A percentile compares a stretch with the other conserved stretches of the same genome.
Conservation (phyloP, 371 early-diverging fungal genomes). For the Mucor saturninus region DNA sequence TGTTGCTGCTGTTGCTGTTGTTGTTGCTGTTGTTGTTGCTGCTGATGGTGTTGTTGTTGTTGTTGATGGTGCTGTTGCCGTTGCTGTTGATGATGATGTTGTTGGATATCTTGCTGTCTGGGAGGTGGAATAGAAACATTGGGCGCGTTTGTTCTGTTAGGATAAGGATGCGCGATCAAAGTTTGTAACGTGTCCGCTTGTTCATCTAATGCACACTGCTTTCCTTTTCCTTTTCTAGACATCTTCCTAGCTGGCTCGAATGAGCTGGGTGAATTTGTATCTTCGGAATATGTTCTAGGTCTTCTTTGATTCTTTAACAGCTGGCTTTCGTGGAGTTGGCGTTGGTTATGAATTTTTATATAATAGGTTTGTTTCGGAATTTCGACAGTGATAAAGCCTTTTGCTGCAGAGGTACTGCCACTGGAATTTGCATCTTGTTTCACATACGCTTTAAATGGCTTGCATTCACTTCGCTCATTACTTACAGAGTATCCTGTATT, state of each 20-base stretch:
- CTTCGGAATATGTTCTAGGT: conserved; percentile 21
- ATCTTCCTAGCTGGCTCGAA: conserved; percentile 22
- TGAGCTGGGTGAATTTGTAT: conserved; percentile 5
- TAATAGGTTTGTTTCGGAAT: conserved; percentile 40
- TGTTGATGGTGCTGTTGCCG: conserved; percentile 9
- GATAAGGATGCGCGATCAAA: background rate
- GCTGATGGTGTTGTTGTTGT: background rate
- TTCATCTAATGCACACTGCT: conserved; percentile 4
- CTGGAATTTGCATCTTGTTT: conserved; percentile 1
- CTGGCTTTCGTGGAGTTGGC: conserved; percentile 33
- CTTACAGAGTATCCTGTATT: background rate
- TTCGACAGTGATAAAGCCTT: conserved; percentile 39
- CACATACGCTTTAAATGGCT: background rate
- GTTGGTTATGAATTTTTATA: conserved; percentile 44
- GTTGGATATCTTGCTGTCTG: conserved; percentile 17
- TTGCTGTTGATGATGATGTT: conserved; percentile 5
- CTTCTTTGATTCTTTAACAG: conserved; percentile 26
- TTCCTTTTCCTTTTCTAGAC: conserved; percentile 22
- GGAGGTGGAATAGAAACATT: conserved; percentile 16
- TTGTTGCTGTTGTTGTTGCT: background rate
- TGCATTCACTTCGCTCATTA: conserved; percentile 3
- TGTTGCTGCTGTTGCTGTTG: conserved; percentile 19
- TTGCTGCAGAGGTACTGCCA: conserved; percentile 27
- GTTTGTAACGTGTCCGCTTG: conserved; percentile 11
- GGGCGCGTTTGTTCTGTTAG: conserved; percentile 12